A percentile compares a stretch with the other conserved stretches of the same genome.
Conservation (phyloP, 345 rosid genomes). For the Hevea brasiliensis region DNA sequence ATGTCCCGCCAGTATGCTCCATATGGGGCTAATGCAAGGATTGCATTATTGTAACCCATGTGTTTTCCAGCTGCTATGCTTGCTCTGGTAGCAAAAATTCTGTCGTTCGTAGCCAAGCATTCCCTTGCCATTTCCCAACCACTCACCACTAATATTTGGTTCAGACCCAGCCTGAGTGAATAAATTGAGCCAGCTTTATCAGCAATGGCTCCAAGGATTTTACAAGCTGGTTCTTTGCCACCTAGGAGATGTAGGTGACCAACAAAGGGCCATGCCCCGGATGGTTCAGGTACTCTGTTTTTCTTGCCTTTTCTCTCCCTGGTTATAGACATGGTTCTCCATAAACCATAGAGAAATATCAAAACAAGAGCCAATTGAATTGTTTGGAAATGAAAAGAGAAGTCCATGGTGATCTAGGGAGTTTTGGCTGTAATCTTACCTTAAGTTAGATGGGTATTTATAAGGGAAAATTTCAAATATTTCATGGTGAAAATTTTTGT, state of each 20-base stretch:
- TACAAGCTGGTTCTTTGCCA: slow-evolving; percentile 34
- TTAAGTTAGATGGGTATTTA: too few species aligned
- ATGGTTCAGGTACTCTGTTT: slow-evolving; percentile 23
- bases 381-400: neutral
- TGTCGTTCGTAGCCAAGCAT: slow-evolving; percentile 56
- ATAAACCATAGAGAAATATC: neutral
- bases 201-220: slow-evolving; percentile 46
- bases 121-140: slow-evolving; percentile 42
- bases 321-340: neutral
- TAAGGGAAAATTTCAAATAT: too few species aligned
- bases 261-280: slow-evolving; percentile 56
- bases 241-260: slow-evolving; percentile 63
- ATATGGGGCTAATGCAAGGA: too few species aligned
- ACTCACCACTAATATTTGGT: slow-evolving; percentile 39
- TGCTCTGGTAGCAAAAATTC: slow-evolving; percentile 50
- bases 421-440: too few species aligned
- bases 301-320: too few species aligned
- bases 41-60: slow-evolving; percentile 59
- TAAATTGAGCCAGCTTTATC: slow-evolving; percentile 54
- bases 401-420: neutral
- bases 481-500: too few species aligned
- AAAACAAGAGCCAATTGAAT: neutral
- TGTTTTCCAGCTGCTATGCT: slow-evolving; percentile 41
- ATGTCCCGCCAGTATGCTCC: too few species aligned
- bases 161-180: slow-evolving; percentile 39